phyloP scores from a whole-genome alignment of 805 yeast species.

The Teunomyces cretensis region DNA sequence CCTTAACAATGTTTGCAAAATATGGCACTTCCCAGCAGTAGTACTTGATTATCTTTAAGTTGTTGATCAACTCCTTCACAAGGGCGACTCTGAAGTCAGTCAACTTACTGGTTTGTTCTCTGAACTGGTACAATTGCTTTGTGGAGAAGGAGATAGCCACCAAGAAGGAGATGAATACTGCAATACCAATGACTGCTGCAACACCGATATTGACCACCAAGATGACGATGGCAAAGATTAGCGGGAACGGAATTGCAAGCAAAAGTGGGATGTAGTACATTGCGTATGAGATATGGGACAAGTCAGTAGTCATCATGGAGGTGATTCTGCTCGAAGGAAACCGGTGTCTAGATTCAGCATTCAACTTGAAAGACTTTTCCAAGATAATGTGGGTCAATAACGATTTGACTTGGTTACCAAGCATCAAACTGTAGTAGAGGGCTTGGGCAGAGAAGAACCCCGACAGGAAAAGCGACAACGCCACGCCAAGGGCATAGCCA shows the following conservation, averaged over 20 bases:
- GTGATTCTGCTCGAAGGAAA: constrained; percentile 14
- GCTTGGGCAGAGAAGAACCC: constrained; percentile 8
- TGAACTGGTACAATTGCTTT: constrained; percentile 6
- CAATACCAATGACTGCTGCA: constrained; percentile 17
- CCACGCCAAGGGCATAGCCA: constrained; percentile 8
- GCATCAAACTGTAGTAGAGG: constrained; percentile 10
- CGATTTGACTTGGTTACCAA: constrained; percentile 13
- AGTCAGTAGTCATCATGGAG: constrained; percentile 16
- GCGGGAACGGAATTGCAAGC: constrained; percentile 12
- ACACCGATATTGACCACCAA: constrained; percentile 16
- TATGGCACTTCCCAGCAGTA: constrained; percentile 21
- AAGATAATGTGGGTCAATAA: constrained; percentile 12
- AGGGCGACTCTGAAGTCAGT: constrained; percentile 16
- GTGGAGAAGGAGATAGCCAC: constrained; percentile 6
- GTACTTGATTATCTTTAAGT: constrained; percentile 19
- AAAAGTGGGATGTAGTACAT: constrained; percentile 11
- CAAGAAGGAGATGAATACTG: constrained; percentile 10
- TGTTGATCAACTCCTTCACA: constrained; percentile 15
- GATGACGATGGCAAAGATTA: constrained; percentile 13
- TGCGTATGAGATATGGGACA: constrained; percentile 14
- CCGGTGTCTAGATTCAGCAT: constrained; percentile 9
- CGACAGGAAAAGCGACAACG: not conserved
- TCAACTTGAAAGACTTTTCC: constrained; percentile 14
- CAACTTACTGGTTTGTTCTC: constrained; percentile 9
- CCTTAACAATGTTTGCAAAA: constrained; percentile 8